These are phyloP conservation scores for Gossypium trilobum DNA, from an alignment of 441 rosid species.

Conservation along the genomic window DNA sequence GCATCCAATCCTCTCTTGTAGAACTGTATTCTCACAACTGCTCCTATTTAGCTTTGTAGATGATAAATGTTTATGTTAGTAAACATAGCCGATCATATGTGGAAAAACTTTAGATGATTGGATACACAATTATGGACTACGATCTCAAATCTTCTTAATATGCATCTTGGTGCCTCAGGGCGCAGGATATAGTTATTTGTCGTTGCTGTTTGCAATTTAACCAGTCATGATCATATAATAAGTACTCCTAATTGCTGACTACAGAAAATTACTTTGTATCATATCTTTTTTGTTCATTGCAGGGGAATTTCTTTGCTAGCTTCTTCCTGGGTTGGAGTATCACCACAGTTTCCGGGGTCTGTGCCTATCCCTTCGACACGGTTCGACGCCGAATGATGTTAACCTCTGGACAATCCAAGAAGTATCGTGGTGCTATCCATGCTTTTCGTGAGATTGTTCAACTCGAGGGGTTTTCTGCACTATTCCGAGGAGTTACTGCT, in stretches of 20 bases:
- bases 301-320: conserved; percentile 85
- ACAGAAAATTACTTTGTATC: neutral
- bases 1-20: neutral
- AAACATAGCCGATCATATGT: neutral
- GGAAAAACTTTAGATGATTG: too few species aligned
- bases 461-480: conserved; percentile 56
- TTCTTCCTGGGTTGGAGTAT: conserved; percentile 89
- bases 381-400: conserved; percentile 90
- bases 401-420: conserved; percentile 69
- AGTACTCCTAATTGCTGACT: neutral
- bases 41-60: neutral
- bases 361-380: conserved; percentile 89
- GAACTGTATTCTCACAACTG: neutral
- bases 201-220: neutral
- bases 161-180: neutral
- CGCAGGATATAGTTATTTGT: neutral
- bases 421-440: conserved; percentile 51
- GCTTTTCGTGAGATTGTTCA: conserved; percentile 55
- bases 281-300: conserved; percentile 10
- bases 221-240: neutral
- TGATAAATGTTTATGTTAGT: neutral
- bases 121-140: too few species aligned
- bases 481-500: conserved; percentile 78
- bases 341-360: conserved; percentile 69
- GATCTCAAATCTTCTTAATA: too few species aligned